Base-by-base conservation (phyloP, 129 eudicot species). In the Ambrosia artemisiifolia region DNA sequence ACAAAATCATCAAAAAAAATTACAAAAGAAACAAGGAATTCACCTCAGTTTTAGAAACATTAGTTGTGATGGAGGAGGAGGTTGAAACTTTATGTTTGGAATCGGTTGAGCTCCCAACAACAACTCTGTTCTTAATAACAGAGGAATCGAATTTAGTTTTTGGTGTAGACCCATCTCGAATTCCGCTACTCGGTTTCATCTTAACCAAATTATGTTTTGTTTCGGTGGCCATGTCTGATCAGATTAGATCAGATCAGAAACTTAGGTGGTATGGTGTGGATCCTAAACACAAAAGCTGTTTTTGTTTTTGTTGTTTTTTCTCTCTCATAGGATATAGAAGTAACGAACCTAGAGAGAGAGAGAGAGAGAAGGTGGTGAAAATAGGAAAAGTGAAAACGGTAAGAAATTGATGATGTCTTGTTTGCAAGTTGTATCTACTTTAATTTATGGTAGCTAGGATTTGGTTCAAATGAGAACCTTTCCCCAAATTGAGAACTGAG, bases 11-110 rank as follows among this genome's bases (percentile, higher is more conserved):
- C 16, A n/a, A n/a, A n/a, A n/a, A 24, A 40, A 42, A 50, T 11
- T 18, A 57, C 11, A 48, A 6, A 65, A 16, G 68, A 56, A 49
- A 63, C 1, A 8, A 18, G 6, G 57, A 53, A 13, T 47, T 86
- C 88, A 85, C 91, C 95, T 85, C 88, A 61, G 68, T 64, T 84
- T 86, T 89, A n/a, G n/a, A n/a, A n/a, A n/a, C n/a, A n/a, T n/a
- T n/a, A 16, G 76, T 3, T 49, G 55, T n/a, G 55, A 49, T 55
- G 11, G 73, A 65, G 40, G 83, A 13, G 53, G 66, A 59, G 65
- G 75, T n/a, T 40, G 67, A 64, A 24, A 79, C 11, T 75, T 74
- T 86, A 53, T n/a, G 50, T 70, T 82, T 86, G n/a, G 80, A n/a
- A n/a, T 87, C 89, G 55, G 57, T 69, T 16, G 78, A 42, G 74